These are phyloP conservation scores for Colletotrichum gigasporum DNA, from an alignment of 2,329 filamentous ascomycete species.

Conservation along the genomic window DNA sequence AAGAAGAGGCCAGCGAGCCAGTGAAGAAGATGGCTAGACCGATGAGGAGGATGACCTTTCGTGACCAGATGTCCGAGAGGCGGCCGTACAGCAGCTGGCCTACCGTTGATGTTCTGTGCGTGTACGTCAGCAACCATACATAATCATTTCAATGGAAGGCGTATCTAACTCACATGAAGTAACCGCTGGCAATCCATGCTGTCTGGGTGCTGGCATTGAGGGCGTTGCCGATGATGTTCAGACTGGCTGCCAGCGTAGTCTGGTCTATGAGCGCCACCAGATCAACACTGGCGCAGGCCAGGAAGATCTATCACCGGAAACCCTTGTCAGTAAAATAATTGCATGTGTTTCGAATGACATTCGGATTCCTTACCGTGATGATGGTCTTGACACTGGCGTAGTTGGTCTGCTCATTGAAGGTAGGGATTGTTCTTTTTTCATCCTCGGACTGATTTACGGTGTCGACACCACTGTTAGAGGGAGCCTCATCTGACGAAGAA, in stretches of 20 bases:
- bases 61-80: conserved; percentile 57
- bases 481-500: not conserved
- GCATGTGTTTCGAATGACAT: no score
- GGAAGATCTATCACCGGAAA: conserved; percentile 56
- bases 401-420: conserved; percentile 65
- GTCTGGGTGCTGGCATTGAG: conserved; percentile 58
- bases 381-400: conserved; percentile 61
- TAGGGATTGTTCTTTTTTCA: conserved; percentile 34
- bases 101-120: conserved; percentile 51
- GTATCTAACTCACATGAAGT: conserved; percentile 57
- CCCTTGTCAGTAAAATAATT: no score
- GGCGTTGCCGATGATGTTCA: conserved; percentile 62
- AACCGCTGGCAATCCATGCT: conserved; percentile 65
- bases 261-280: conserved; percentile 66
- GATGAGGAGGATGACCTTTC: conserved; percentile 50
- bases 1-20: conserved; percentile 53
- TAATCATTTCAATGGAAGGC: no score
- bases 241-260: conserved; percentile 63
- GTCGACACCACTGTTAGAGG: conserved; percentile 21
- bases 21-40: conserved; percentile 53
- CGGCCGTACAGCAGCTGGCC: conserved; percentile 57
- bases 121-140: not conserved
- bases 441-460: conserved; percentile 31
- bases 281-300: conserved; percentile 65
- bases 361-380: conserved; percentile 52